A percentile compares a stretch with the other conserved stretches of the same genome.
These are phyloP conservation scores for Mimosa bimucronata DNA, from an alignment of 306 rosid genomes.

Conservation along the genomic window DNA sequence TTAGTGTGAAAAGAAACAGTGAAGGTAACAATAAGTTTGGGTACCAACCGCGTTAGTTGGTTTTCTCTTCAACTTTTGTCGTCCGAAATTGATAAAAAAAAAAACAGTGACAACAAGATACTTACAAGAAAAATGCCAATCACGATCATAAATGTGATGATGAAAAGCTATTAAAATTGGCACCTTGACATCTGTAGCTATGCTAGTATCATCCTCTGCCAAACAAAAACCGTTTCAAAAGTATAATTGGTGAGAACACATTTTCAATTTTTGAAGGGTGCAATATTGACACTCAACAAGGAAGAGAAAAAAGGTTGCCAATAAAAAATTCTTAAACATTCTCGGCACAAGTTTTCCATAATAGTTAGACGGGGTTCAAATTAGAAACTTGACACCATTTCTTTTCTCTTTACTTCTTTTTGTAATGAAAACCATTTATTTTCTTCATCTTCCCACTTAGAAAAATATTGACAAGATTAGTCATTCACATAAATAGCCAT, in stretches of 20 bases:
- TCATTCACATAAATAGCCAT: not conserved
- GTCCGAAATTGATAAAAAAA: no score
- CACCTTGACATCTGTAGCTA: conserved; percentile 74
- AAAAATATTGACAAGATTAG: not conserved
- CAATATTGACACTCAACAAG: not conserved
- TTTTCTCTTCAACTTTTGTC: no score
- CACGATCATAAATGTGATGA: conserved; percentile 67
- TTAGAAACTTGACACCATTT: not conserved
- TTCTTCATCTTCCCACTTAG: not conserved
- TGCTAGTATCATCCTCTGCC: conserved; percentile 97
- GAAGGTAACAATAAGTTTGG: not conserved
- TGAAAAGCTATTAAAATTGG: conserved; percentile 85
- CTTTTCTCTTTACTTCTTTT: not conserved
- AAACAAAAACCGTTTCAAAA: conserved; percentile 16
- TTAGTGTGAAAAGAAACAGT: not conserved
- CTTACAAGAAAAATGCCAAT: conserved; percentile 94
- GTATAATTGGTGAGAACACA: not conserved
- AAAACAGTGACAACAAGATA: conserved; percentile 13
- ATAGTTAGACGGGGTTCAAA: not conserved
- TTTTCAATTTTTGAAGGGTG: conserved; percentile 18
- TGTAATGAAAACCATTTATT: not conserved
- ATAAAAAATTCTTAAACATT: not conserved
- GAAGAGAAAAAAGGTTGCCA: not conserved
- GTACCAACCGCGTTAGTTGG: no score
- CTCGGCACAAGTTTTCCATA: not conserved